Conservation (phyloP, 495 filamentous ascomycete species). For the Cladorrhinum samala region DNA sequence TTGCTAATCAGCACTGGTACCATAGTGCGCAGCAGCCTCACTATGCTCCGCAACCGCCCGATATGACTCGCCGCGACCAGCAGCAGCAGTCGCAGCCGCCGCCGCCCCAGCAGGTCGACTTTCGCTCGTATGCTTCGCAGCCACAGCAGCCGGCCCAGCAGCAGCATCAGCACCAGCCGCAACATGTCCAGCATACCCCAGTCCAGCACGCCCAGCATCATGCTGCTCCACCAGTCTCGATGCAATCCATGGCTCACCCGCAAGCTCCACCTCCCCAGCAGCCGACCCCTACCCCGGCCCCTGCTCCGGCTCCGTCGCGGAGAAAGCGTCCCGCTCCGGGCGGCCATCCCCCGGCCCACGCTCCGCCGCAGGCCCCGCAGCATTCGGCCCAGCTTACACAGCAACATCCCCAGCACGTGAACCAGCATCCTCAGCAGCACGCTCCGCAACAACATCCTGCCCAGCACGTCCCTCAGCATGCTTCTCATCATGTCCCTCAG, state of each 20-base stretch:
- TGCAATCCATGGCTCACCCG: constrained; percentile 34
- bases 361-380: constrained; percentile 15
- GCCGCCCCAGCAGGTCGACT: constrained; percentile 16
- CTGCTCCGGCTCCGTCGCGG: constrained; percentile 20
- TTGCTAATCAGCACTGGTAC: constrained; percentile 33
- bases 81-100: constrained; percentile 2
- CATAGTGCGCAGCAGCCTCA: constrained; percentile 13
- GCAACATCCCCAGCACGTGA: constrained; percentile 9
- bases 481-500: constrained; percentile 14
- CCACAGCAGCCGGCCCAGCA: constrained; percentile 27
- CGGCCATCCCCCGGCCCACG: constrained; percentile 16
- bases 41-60: constrained; percentile 23
- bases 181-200: constrained; percentile 22
- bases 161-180: constrained; percentile 27
- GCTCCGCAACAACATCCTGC: constrained; percentile 19
- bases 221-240: constrained; percentile 20
- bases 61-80: constrained; percentile 4
- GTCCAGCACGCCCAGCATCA: constrained; percentile 10
- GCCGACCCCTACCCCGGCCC: constrained; percentile 36
- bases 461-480: constrained; percentile 18
- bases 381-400: constrained; percentile 15
- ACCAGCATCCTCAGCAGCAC: constrained; percentile 13
- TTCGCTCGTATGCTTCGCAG: constrained; percentile 22
- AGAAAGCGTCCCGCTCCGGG: constrained; percentile 29
- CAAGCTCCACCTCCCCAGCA: constrained; percentile 32